Percentiles rank a stretch among this genome's conserved stretches.
These are phyloP conservation scores for Aspergillus niger DNA, from an alignment of 2,329 filamentous ascomycete genomes.

Conservation along the genomic window DNA sequence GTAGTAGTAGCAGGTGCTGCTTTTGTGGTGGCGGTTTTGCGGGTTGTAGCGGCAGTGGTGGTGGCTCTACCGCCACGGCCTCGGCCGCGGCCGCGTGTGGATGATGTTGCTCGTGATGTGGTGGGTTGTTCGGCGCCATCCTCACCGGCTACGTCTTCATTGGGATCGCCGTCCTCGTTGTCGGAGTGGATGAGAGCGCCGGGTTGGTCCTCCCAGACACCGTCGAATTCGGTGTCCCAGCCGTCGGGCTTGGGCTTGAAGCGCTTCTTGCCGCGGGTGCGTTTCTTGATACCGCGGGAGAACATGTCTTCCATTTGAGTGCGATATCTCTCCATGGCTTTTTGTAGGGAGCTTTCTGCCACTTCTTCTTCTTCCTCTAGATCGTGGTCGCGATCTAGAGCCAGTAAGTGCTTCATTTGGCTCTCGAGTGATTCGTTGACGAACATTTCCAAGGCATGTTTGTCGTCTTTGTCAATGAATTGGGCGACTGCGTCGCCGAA, in stretches of 20 bases:
- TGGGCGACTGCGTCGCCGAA: conserved; percentile 92
- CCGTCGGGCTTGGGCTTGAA: conserved; percentile 74
- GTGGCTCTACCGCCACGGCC: conserved; percentile 48
- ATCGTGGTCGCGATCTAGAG: conserved; percentile 66
- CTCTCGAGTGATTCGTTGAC: conserved; percentile 70
- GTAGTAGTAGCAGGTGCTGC: conserved; percentile 32
- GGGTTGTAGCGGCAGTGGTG: conserved; percentile 42
- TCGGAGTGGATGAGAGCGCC: conserved; percentile 62
- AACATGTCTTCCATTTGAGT: conserved; percentile 71
- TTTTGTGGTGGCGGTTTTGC: conserved; percentile 41
- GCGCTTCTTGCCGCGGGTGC: conserved; percentile 53
- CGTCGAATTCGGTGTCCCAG: conserved; percentile 91
- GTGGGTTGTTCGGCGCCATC: conserved; percentile 44
- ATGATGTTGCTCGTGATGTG: conserved; percentile 40
- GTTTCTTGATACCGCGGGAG: conserved; percentile 63
- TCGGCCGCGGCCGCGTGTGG: conserved; percentile 51
- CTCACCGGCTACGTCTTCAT: conserved; percentile 50
- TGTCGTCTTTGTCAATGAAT: conserved; percentile 94
- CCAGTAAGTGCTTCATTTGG: conserved; percentile 70
- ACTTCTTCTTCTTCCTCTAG: conserved; percentile 67
- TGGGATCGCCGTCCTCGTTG: conserved; percentile 50
- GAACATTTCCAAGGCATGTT: conserved; percentile 83
- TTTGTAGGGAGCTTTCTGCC: conserved; percentile 66
- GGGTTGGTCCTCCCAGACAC: conserved; percentile 79
- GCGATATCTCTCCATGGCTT: conserved; percentile 72